Conservation (phyloP, 2,329 filamentous ascomycete species). For the Cytospora schulzeri region DNA sequence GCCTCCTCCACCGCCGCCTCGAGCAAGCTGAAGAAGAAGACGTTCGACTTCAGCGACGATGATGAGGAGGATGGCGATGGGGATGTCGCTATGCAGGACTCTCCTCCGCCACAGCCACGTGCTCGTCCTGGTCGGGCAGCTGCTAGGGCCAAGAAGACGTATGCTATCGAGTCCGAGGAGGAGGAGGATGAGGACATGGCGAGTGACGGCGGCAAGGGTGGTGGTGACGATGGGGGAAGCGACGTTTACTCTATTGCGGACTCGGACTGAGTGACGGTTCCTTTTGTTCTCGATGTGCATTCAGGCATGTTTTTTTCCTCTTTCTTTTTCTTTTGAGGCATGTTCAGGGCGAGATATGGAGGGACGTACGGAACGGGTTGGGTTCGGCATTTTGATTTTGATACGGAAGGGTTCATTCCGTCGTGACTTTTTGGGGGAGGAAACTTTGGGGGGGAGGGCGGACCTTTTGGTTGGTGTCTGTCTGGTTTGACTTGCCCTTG, state of each 20-base stretch:
- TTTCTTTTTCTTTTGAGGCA: constrained; percentile 5
- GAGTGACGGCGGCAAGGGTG: constrained; percentile 35
- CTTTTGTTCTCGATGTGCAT: background rate
- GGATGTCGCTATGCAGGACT: constrained; percentile 33
- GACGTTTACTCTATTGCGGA: constrained; percentile 46
- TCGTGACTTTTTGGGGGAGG: no score
- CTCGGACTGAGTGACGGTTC: constrained; percentile 17
- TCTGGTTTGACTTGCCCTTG: background rate
- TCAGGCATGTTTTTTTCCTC: background rate
- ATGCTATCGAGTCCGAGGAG: constrained; percentile 40
- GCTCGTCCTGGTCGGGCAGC: constrained; percentile 44
- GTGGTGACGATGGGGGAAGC: constrained; percentile 33
- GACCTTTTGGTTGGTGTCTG: background rate
- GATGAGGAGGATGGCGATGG: constrained; percentile 39
- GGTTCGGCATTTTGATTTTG: background rate
- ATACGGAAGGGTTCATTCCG: background rate
- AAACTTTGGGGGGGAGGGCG: no score
- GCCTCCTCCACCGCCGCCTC: constrained; percentile 7
- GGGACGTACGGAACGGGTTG: background rate
- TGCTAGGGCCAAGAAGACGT: constrained; percentile 40
- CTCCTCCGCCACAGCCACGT: constrained; percentile 37
- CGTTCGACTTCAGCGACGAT: constrained; percentile 38
- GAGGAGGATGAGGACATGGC: constrained; percentile 39
- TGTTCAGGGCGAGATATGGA: constrained; percentile 7
- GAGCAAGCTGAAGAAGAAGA: constrained; percentile 39